Conservation (phyloP, 768 basidiomycete species). For the Auriscalpium vulgare region DNA sequence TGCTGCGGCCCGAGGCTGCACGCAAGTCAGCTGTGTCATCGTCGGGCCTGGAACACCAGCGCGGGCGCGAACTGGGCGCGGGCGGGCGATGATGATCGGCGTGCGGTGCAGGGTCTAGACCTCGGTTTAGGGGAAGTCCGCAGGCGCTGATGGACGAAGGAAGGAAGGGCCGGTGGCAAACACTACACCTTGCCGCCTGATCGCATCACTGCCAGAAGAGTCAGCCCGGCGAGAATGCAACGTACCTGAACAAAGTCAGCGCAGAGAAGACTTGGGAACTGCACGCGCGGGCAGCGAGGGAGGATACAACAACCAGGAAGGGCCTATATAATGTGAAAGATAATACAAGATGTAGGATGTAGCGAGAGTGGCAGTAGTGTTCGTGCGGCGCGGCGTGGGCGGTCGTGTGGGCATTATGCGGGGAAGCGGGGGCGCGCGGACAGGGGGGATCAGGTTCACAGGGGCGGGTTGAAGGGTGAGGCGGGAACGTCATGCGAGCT, state of each 20-base stretch:
- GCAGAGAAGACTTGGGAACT: background rate
- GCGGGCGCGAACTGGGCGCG: too few species aligned
- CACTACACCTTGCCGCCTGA: background rate
- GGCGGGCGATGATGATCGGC: too few species aligned
- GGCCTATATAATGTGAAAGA: too few species aligned
- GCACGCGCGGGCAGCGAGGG: background rate
- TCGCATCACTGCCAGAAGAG: background rate
- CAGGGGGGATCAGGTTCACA: background rate
- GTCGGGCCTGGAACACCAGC: too few species aligned
- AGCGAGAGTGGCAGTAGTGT: too few species aligned
- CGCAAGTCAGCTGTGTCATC: too few species aligned
- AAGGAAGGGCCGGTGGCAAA: background rate
- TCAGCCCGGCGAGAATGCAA: too few species aligned
- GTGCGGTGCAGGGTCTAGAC: too few species aligned
- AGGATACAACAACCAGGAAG: too few species aligned
- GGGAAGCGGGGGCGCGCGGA: background rate
- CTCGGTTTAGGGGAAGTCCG: too few species aligned
- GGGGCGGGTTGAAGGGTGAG: background rate
- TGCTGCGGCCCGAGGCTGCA: too few species aligned
- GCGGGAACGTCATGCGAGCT: background rate
- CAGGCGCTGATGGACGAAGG: background rate
- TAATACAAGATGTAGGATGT: too few species aligned
- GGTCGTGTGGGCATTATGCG: background rate
- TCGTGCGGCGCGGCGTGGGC: background rate
- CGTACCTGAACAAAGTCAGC: background rate